Base-by-base conservation (phyloP, 1,284 basidiomycete genomes). In the Boletellus deceptivus region DNA sequence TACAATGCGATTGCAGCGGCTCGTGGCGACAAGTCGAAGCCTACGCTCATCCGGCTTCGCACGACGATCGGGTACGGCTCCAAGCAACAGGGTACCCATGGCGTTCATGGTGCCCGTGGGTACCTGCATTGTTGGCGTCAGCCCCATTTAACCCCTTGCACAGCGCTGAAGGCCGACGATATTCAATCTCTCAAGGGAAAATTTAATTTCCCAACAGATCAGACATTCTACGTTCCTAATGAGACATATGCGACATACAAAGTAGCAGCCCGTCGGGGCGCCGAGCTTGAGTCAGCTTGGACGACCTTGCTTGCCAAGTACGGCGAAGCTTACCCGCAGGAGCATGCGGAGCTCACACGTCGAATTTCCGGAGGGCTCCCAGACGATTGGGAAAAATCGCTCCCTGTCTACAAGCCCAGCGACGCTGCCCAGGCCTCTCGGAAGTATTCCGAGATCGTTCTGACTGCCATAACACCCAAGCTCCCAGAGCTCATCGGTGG, bases 31-130 rank as follows among this genome's bases (percentile, higher is more conserved):
- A 89, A 80, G 68, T 78, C 67, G 72, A 93, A 93, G 75, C 94
- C 94, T 42, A 91, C 92, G 35, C 75, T 98, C 62, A 91, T 97
- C 71, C 80, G 83, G 59, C 74, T 96, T 53, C 84, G 79, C 68
- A 98, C 95, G 55, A 96, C 89, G 55, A 98, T 98, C 59, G 94
- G 94, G 49, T 98, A 82, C 69, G 94, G 95, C 55, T 97, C 94
- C 43, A 89, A 91, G 76, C 82, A 84, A 67, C 88, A 93, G 74
- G 94, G 94, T 60, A 91, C 90, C 17, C 93, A 96, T 64, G 90
- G 91, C 61, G 91, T 97, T 57, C 94, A 98, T 73, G 95, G 95
- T 62, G 65, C 89, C 67, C 91, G 89, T 91, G 63, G 64, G 88
- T 68, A 36, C 38, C 20, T 36, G 27, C n/a, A 18, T 43, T 7